These are phyloP conservation scores for Monoraphidium neglectum DNA, from an alignment of 139 green algal genomes.

Conservation along the genomic window DNA sequence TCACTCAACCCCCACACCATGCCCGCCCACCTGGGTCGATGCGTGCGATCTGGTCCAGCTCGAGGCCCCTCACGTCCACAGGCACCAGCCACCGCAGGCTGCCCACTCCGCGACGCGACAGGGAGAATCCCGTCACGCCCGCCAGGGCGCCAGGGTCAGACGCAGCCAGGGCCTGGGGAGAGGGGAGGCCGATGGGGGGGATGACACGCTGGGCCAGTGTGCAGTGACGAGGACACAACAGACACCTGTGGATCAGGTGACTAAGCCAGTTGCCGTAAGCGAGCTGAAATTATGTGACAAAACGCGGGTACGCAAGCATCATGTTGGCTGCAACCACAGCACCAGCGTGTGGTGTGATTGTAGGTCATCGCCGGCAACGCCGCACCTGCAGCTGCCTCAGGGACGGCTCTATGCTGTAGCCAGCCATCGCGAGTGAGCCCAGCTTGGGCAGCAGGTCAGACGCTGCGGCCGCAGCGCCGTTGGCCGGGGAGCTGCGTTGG, in stretches of 20 bases:
- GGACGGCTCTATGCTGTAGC: conserved; percentile 68
- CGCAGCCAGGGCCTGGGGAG: conserved; percentile 51
- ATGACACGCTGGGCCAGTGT: too few species aligned
- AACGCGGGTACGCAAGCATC: too few species aligned
- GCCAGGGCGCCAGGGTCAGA: conserved; percentile 49
- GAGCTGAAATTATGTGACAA: too few species aligned
- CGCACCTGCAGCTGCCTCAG: conserved; percentile 47
- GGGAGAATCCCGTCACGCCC: conserved; percentile 68
- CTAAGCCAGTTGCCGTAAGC: too few species aligned
- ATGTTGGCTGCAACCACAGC: too few species aligned
- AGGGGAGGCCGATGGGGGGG: too few species aligned
- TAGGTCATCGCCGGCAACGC: too few species aligned
- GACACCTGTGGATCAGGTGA: too few species aligned
- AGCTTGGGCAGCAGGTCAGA: conserved; percentile 25
- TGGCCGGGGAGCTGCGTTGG: conserved; percentile 15
- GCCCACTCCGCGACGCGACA: conserved; percentile 52
- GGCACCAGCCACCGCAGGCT: conserved; percentile 79
- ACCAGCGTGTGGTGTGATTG: too few species aligned
- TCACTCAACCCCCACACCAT: too few species aligned
- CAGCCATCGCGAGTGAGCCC: conserved; percentile 18
- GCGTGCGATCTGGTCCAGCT: conserved; percentile 71
- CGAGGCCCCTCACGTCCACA: conserved; percentile 75
- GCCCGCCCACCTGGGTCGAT: conserved; percentile 51
- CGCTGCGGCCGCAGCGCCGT: too few species aligned
- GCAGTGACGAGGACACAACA: too few species aligned